Evolutionary conservation across 108 stramenopile genomes (phyloP).

Genomic region (Hondaea fermentalgiana): DNA sequence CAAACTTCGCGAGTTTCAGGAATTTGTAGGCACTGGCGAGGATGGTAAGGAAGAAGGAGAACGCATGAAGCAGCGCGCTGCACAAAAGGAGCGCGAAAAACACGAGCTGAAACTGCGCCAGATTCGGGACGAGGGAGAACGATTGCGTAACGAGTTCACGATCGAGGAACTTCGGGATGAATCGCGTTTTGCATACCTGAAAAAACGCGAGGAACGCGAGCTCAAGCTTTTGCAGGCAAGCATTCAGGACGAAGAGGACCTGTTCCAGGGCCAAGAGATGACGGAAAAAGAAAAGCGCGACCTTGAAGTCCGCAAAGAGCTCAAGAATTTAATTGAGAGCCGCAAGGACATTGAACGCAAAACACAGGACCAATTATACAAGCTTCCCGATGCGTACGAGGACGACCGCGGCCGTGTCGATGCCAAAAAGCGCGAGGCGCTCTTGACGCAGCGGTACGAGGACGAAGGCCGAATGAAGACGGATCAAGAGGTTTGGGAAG

Average conservation of each 20-base stretch:
- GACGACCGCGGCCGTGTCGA: conserved; percentile 38
- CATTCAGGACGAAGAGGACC: conserved; percentile 83
- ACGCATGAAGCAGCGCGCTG: not conserved
- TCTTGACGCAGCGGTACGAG: conserved; percentile 76
- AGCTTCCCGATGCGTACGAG: conserved; percentile 41
- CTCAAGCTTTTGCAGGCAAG: conserved; percentile 70
- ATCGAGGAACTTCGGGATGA: conserved; percentile 66
- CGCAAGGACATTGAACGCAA: conserved; percentile 46
- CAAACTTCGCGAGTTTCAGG: not conserved
- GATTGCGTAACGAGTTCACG: conserved; percentile 37
- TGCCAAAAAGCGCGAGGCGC: conserved; percentile 35
- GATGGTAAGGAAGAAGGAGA: not conserved
- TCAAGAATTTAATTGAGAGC: conserved; percentile 65
- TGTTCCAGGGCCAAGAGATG: conserved; percentile 61
- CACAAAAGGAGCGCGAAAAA: conserved; percentile 16
- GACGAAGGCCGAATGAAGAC: conserved; percentile 78
- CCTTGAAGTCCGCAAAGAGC: conserved; percentile 63
- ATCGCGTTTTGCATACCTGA: conserved; percentile 77
- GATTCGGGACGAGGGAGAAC: conserved; percentile 46
- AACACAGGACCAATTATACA: conserved; percentile 34
- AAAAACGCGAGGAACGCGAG: conserved; percentile 84
- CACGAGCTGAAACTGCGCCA: conserved; percentile 64
- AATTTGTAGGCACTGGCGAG: not conserved
- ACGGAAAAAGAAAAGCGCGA: conserved; percentile 65
- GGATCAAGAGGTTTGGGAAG: conserved; percentile 94